Percentiles rank a stretch among this genome's conserved stretches.
These are phyloP conservation scores for Termitomyces eurrhizus DNA, from an alignment of 768 basidiomycete genomes.

Conservation along the genomic window DNA sequence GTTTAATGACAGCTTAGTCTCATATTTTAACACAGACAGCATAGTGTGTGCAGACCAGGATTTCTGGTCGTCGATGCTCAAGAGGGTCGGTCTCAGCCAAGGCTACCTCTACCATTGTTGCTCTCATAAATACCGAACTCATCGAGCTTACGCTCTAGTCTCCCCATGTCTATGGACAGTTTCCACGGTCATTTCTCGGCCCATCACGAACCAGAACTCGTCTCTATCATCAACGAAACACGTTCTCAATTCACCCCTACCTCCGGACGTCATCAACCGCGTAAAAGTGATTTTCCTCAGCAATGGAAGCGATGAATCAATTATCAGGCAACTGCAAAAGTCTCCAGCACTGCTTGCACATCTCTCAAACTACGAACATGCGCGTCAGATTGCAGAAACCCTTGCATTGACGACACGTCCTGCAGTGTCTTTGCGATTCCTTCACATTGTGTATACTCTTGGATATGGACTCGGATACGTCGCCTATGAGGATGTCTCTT, in stretches of 20 bases:
- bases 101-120: constrained; percentile 45
- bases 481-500: constrained; percentile 55
- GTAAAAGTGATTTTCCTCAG: constrained; percentile 8
- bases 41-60: constrained; percentile 20
- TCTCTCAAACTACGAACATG: constrained; percentile 29
- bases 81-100: constrained; percentile 52
- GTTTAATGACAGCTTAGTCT: neutral
- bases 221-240: neutral
- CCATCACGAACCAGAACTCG: neutral
- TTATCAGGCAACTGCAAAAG: constrained; percentile 17
- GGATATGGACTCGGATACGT: constrained; percentile 48
- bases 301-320: neutral
- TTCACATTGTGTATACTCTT: constrained; percentile 44
- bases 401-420: constrained; percentile 32
- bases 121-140: constrained; percentile 14
- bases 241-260: neutral
- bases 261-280: constrained; percentile 7
- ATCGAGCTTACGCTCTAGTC: constrained; percentile 3
- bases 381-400: constrained; percentile 26
- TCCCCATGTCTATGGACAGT: constrained; percentile 7
- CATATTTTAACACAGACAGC: constrained; percentile 4
- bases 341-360: constrained; percentile 19
- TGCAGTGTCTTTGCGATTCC: constrained; percentile 37
- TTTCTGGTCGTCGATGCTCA: constrained; percentile 70
- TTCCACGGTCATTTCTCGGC: neutral